Conservation (phyloP, 2,329 filamentous ascomycete species). For the Boeremia exigua region DNA sequence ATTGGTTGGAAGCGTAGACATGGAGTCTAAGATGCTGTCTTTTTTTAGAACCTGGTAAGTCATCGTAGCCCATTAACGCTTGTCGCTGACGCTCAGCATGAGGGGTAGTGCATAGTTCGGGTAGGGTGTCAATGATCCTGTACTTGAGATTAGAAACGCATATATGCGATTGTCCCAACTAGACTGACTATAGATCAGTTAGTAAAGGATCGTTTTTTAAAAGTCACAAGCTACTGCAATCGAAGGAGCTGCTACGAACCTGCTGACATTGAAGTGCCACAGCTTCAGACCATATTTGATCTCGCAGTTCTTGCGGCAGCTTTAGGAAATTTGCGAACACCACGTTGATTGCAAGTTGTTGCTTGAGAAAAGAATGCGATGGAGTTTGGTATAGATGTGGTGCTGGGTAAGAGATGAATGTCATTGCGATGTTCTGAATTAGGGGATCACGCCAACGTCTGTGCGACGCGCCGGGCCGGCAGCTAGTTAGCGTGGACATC, state of each 20-base stretch:
- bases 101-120: slow-evolving; percentile 4
- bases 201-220: not conserved
- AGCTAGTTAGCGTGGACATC: not conserved
- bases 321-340: not conserved
- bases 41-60: slow-evolving; percentile 8
- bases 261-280: not conserved
- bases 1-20: slow-evolving; percentile 2
- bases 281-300: not conserved
- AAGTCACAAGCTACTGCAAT: not conserved
- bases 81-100: slow-evolving; percentile 14
- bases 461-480: too few species aligned
- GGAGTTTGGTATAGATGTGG: not conserved
- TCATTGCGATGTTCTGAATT: not conserved
- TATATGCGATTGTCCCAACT: not conserved
- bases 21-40: slow-evolving; percentile 13
- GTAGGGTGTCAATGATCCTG: slow-evolving; percentile 10
- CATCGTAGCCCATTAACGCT: slow-evolving; percentile 10
- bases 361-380: not conserved
- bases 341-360: not conserved
- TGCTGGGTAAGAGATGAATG: not conserved
- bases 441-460: too few species aligned
- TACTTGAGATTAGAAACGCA: not conserved
- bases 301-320: not conserved
- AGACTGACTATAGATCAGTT: not conserved
- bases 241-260: not conserved